These are phyloP conservation scores for Epichloe amarillans DNA, from an alignment of 2,329 filamentous ascomycete genomes.

Conservation along the genomic window DNA sequence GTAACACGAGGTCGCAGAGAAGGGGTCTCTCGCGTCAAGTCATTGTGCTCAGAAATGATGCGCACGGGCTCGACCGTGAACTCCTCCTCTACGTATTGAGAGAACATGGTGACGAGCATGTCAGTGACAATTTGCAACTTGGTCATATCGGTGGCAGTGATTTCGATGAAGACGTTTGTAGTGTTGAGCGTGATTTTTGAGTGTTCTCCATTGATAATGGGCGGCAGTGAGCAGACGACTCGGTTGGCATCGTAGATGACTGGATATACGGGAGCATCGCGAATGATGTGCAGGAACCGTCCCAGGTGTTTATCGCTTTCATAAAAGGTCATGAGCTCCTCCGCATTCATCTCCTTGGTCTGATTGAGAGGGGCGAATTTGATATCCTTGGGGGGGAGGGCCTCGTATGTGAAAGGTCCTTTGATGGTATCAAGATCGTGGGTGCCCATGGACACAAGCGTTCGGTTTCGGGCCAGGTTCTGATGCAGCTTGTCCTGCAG, in stretches of 20 bases:
- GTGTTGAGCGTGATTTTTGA: slow-evolving; percentile 91
- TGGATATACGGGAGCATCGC: slow-evolving; percentile 85
- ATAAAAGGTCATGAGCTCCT: slow-evolving; percentile 88
- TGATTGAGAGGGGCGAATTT: slow-evolving; percentile 92
- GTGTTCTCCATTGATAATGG: slow-evolving; percentile 95
- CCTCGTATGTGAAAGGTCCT: slow-evolving; percentile 95
- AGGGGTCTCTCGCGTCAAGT: slow-evolving; percentile 62
- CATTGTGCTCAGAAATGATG: slow-evolving; percentile 85
- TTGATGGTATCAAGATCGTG: slow-evolving; percentile 90
- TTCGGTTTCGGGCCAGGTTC: slow-evolving; percentile 85
- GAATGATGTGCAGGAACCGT: slow-evolving; percentile 85
- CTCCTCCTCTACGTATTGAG: slow-evolving; percentile 70
- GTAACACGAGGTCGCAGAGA: slow-evolving; percentile 64
- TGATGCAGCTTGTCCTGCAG: slow-evolving; percentile 97
- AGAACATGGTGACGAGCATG: slow-evolving; percentile 97
- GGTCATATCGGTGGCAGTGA: slow-evolving; percentile 88
- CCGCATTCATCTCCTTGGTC: slow-evolving; percentile 71
- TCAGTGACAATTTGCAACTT: slow-evolving; percentile 94
- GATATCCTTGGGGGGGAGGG: slow-evolving; percentile 76
- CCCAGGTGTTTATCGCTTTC: slow-evolving; percentile 88
- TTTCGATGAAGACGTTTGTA: slow-evolving; percentile 91
- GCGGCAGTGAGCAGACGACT: slow-evolving; percentile 81
- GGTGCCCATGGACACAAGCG: slow-evolving; percentile 91
- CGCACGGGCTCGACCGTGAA: slow-evolving; percentile 92
- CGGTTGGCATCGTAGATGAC: slow-evolving; percentile 86